Base-by-base conservation (phyloP, 2,329 filamentous ascomycete genomes). In the Calonectria fujianensis region DNA sequence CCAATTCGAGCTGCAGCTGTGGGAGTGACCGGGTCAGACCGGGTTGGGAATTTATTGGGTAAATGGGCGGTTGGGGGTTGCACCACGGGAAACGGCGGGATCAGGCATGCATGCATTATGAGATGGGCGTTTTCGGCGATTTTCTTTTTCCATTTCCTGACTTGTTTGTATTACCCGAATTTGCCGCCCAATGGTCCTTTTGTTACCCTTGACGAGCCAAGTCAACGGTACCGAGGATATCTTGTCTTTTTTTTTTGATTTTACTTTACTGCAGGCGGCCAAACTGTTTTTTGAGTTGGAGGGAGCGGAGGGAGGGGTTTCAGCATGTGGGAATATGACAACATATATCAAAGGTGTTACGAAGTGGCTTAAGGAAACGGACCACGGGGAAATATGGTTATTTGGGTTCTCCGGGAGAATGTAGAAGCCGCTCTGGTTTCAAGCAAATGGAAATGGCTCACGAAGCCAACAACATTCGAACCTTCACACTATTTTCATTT, bases 401-500 rank as follows among this genome's bases (percentile, higher is more conserved):
- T 72, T 50, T n/a, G 3, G 65, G 41, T 35, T 50, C 27, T 32
- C 20, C 27, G 37, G 50, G 65, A 73, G 71, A 73, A 69, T 73
- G 71, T 64, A 73, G 71, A 64, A 88, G 82, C 96, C 94, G 83
- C 96, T 79, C 94, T 48, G 88, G 77, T 93, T 90, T 86, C 41
- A 67, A 70, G 20, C 37, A 48, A 61, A 52, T 51, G 59, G 59
- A 48, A 52, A 45, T 51, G 59, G 59, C 59, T 29, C 20, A 67
- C 39, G 39, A 57, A 50, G 71, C 54, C 57, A 69, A 35, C 35
- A 69, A 35, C 35, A 69, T 57, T 65, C 41, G 41, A 65, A n/a
- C 16, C 29, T 37, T 39, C 45, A 20, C 18, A 8, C 8, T 35
- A 20, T 48, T 18, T 5, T 9, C 29, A 16, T 59, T 54, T 54